Conservation (phyloP, 2,329 filamentous ascomycete species). For the Sporothrix brunneoviolacea region DNA sequence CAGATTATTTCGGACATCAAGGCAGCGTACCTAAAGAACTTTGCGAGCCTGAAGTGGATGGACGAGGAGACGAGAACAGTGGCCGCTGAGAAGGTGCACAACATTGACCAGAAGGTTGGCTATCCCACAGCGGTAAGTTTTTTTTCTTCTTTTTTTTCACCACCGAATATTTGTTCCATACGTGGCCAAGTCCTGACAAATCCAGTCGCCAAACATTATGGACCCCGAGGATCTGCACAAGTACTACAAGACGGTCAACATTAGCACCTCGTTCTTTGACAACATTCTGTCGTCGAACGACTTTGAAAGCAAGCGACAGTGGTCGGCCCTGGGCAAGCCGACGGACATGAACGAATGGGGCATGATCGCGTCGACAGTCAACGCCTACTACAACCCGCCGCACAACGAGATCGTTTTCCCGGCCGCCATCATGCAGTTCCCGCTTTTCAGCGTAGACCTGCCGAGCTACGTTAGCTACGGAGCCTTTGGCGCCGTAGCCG, state of each 20-base stretch:
- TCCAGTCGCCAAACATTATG: conserved; percentile 47
- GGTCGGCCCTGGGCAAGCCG: conserved; percentile 53
- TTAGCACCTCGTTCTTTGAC: conserved; percentile 47
- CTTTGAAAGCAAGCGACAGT: conserved; percentile 42
- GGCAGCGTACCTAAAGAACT: conserved; percentile 53
- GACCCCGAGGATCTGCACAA: conserved; percentile 47
- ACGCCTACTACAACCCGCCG: conserved; percentile 58
- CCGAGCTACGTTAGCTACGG: conserved; percentile 62
- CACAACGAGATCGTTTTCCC: conserved; percentile 65
- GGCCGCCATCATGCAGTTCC: conserved; percentile 63
- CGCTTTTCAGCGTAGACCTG: conserved; percentile 55
- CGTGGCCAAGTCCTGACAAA: neutral
- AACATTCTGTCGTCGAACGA: conserved; percentile 48
- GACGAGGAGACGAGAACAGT: conserved; percentile 51
- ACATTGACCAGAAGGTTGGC: conserved; percentile 62
- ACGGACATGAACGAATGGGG: conserved; percentile 54
- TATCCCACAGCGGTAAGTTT: conserved; percentile 46
- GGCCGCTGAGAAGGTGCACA: conserved; percentile 58
- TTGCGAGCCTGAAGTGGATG: conserved; percentile 58
- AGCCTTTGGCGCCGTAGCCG: conserved; percentile 60
- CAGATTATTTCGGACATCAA: conserved; percentile 67
- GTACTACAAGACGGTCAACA: conserved; percentile 49
- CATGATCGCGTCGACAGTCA: conserved; percentile 55
- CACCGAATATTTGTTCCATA: no score
- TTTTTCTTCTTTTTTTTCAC: no score